Base-by-base conservation (phyloP, 2,329 filamentous ascomycete species). In the Nothophoma quercina region DNA sequence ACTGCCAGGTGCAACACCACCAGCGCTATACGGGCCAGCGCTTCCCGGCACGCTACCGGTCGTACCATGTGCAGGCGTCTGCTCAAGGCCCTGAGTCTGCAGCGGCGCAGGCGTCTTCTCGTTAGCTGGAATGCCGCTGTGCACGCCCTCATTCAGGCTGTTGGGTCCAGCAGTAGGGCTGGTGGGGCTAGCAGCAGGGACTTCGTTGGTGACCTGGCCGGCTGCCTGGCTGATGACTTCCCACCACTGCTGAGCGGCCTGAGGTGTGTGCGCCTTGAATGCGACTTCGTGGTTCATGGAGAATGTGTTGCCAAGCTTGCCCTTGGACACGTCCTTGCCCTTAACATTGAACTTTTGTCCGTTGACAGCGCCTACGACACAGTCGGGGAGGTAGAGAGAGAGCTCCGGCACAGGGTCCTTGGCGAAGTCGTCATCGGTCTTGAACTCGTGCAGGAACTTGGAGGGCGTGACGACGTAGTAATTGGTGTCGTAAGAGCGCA, bases 381-480 rank as follows among this genome's bases (percentile, higher is more conserved):
- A 96, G 65, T 99, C 95, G 9, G 95, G 93, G 1, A 99, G 86
- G 75, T 93, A 98, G 62, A 99, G 85, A 12, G 90, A 95, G 32
- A 95, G 80, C 72, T 99, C 93, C 0, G 95, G 93, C 50, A 84
- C 82, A 8, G 91, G 91, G 56, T 96, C 91, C 65, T 85, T 81
- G 51, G 78, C 78, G 68, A 85, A 82, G 65, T 87, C 83, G 68
- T 98, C 93, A 70, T 90, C 89, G 68, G 96, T 92, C 78, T 96
- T 96, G 82, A 96, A 99, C 75, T 97, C 93, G 78, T 99, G 95
- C 52, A 99, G 78, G 77, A 88, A 99, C 68, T 90, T 91, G 51
- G 90, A 85, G 0, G 91, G 89, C 0, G 92, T 96, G 39, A 98
- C 86, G 50, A 95, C 93, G 71, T 96, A 99, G 81, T 96, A 96